Evolutionary conservation across 306 rosid species (phyloP), one percentile per base, ranked within the genome.

Genomic region (Fragaria ananassa): DNA sequence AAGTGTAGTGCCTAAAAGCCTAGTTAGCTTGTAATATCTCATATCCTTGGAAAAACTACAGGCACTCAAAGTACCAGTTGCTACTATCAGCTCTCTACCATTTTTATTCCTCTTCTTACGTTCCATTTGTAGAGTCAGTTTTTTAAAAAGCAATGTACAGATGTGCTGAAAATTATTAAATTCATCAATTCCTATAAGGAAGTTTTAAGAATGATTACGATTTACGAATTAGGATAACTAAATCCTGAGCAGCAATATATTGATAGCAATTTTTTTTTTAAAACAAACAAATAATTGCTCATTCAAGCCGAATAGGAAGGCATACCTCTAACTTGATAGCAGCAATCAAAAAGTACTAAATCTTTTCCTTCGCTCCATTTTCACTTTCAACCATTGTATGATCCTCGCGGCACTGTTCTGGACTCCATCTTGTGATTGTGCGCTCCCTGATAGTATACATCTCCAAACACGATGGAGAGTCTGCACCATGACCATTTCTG

Each of bases 341-440:
- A 62, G 11, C 23, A 63, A 14, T 29, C 44, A 3, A 0, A 34
- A 31, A 8, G 4, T 1, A 34, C 68, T 63, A 63, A 27, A 34
- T 17, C 45, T 63, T 45, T 17, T 17, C 23, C 25, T 63, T 18
- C 5, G 44, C 68, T 15, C 44, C 44, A 63, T 15, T 31, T 31
- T 34, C 68, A 63, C 23, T 34, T 63, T 14, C 68, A 63, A 13
- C 44, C 2, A 17, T 17, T 63, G 68, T 12, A 14, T 63, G 68
- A 63, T 63, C 68, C 35, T 34, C 44, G 0, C 21, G 44, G 68
- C 44, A 31, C 44, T 63, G 68, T 63, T 63, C 68, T 31, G 44
- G 68, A 63, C 7, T 63, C 68, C 68, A 63, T 63, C 68, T 63
- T 63, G 68, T 63, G 6, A 63, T 34, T 2, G 25, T 63, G 68